phyloP scores from a whole-genome alignment of 176 grass and related monocot genomes.

The Guadua angustifolia region DNA sequence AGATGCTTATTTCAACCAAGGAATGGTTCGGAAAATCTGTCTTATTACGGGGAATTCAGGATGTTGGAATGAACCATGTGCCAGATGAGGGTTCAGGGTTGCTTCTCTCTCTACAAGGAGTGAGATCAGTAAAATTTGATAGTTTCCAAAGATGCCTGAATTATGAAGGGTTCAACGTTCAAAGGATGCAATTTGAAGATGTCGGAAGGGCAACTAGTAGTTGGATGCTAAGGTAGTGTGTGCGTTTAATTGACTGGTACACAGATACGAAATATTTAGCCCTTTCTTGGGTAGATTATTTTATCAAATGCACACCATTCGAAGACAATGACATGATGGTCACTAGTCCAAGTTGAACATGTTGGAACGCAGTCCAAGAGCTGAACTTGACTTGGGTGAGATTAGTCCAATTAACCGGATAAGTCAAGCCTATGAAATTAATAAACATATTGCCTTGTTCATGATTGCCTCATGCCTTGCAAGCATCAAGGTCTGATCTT shows the following conservation, averaged over 20 bases:
- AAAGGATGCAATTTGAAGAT: neutral
- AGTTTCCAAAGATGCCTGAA: slow-evolving; percentile 1
- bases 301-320: slow-evolving; percentile 12
- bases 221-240: neutral
- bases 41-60: neutral
- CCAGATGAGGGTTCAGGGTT: neutral
- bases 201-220: neutral
- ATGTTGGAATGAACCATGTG: slow-evolving; percentile 19
- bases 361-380: slow-evolving; percentile 47
- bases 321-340: slow-evolving; percentile 37
- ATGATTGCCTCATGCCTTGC: slow-evolving; percentile 37
- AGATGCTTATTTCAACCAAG: slow-evolving; percentile 7
- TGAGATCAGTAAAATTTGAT: neutral
- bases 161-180: neutral
- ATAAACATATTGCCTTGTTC: neutral
- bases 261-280: slow-evolving; percentile 16
- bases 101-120: neutral
- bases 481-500: slow-evolving; percentile 17
- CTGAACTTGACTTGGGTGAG: slow-evolving; percentile 45
- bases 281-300: slow-evolving; percentile 20
- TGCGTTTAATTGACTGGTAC: neutral
- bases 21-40: slow-evolving; percentile 31
- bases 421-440: slow-evolving; percentile 51
- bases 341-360: slow-evolving; percentile 44
- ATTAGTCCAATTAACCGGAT: slow-evolving; percentile 32